These are phyloP conservation scores for Schizophyllum commune DNA, from an alignment of 1,284 basidiomycete genomes.

Conservation along the genomic window DNA sequence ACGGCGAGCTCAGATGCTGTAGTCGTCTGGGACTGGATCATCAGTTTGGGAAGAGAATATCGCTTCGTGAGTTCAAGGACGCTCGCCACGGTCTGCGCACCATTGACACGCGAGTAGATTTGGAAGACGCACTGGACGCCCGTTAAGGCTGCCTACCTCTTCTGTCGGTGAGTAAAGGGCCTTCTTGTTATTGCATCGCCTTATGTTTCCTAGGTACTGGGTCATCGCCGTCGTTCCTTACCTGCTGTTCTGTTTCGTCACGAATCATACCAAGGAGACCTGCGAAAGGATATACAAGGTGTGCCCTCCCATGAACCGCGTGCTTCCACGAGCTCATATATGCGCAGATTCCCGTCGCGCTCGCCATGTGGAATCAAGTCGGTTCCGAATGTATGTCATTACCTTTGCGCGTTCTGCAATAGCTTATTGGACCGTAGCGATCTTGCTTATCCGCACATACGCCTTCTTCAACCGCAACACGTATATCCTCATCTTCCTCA, in stretches of 20 bases:
- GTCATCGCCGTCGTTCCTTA: slow-evolving; percentile 70
- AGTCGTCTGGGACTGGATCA: slow-evolving; percentile 76
- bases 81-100: slow-evolving; percentile 4
- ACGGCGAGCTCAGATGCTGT: slow-evolving; percentile 51
- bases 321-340: slow-evolving; percentile 2
- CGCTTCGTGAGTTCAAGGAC: slow-evolving; percentile 45
- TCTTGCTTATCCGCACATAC: slow-evolving; percentile 73
- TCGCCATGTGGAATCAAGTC: slow-evolving; percentile 82
- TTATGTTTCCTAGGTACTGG: slow-evolving; percentile 51
- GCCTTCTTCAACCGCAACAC: slow-evolving; percentile 75
- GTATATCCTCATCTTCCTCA: slow-evolving; percentile 52
- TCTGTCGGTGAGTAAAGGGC: slow-evolving; percentile 53
- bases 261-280: slow-evolving; percentile 49
- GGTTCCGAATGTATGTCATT: slow-evolving; percentile 56
- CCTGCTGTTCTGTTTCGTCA: slow-evolving; percentile 62
- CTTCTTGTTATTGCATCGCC: slow-evolving; percentile 10
- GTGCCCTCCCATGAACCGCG: slow-evolving; percentile 12
- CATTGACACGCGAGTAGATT: slow-evolving; percentile 34
- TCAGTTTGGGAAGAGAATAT: slow-evolving; percentile 66
- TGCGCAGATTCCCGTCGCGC: slow-evolving; percentile 59
- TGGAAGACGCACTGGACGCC: slow-evolving; percentile 78
- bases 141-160: slow-evolving; percentile 70
- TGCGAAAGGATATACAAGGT: slow-evolving; percentile 65
- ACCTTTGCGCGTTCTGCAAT: slow-evolving; percentile 6
- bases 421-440: slow-evolving; percentile 32